Conservation (phyloP, 2,329 filamentous ascomycete species). For the Stemphylium beticola region DNA sequence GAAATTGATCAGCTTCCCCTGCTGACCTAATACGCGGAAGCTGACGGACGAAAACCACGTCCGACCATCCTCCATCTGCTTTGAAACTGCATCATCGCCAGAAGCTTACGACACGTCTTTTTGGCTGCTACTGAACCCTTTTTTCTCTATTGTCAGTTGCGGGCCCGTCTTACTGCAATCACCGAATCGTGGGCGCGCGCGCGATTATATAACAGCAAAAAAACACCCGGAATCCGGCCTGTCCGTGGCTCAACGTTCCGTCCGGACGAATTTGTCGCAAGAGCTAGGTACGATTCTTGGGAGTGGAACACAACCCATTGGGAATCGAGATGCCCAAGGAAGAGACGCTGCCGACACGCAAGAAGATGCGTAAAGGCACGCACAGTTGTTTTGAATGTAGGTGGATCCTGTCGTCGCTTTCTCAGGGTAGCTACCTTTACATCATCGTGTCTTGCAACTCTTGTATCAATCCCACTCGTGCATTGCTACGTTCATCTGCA, state of each 20-base stretch:
- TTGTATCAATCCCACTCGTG: slow-evolving; percentile 5
- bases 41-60: slow-evolving; percentile 19
- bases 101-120: slow-evolving; percentile 12
- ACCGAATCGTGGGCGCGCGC: not conserved
- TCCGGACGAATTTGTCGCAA: slow-evolving; percentile 31
- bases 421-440: slow-evolving; percentile 6
- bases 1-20: slow-evolving; percentile 16
- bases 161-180: not conserved
- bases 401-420: slow-evolving; percentile 24
- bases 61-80: slow-evolving; percentile 13
- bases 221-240: slow-evolving; percentile 4
- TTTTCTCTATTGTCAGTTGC: not conserved
- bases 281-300: slow-evolving; percentile 8
- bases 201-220: slow-evolving; percentile 12
- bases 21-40: slow-evolving; percentile 22
- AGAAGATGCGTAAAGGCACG: slow-evolving; percentile 54
- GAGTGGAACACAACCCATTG: slow-evolving; percentile 9
- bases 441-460: slow-evolving; percentile 2
- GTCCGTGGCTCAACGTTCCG: slow-evolving; percentile 10
- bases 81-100: slow-evolving; percentile 7
- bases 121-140: not conserved
- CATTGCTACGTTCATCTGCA: slow-evolving; percentile 6
- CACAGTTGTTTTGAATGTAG: slow-evolving; percentile 55
- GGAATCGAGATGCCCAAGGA: slow-evolving; percentile 45
- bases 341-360: slow-evolving; percentile 41